Evolutionary conservation across 2,329 filamentous ascomycete species (phyloP).

Genomic region (Fusarium ramigenum): DNA sequence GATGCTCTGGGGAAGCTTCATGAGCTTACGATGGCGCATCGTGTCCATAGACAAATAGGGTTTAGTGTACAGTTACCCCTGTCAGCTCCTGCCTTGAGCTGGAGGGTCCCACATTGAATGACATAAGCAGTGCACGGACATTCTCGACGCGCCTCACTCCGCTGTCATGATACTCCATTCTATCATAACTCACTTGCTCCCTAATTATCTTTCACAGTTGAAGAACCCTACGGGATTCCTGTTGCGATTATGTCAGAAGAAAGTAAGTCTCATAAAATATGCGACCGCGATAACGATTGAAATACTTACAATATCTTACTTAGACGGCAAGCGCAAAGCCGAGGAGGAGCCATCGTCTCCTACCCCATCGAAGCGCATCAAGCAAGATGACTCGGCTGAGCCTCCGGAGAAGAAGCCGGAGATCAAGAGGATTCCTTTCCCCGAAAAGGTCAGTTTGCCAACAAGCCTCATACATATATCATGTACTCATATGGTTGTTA

Average conservation of each 20-base stretch:
- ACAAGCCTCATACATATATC: not conserved
- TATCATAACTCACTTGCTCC: slow-evolving; percentile 22
- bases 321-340: slow-evolving; percentile 77
- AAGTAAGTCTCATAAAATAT: slow-evolving; percentile 10
- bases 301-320: slow-evolving; percentile 2
- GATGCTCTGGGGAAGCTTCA: slow-evolving; percentile 42
- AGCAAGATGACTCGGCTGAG: slow-evolving; percentile 54
- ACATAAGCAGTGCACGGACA: slow-evolving; percentile 47
- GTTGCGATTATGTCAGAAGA: slow-evolving; percentile 40
- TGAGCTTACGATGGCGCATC: slow-evolving; percentile 46
- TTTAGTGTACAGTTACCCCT: slow-evolving; percentile 40
- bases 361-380: slow-evolving; percentile 71
- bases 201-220: slow-evolving; percentile 1
- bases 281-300: not conserved
- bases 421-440: slow-evolving; percentile 80
- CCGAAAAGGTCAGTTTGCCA: slow-evolving; percentile 75
- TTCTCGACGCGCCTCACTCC: slow-evolving; percentile 35
- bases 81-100: not conserved
- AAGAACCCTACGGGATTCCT: not conserved
- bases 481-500: not conserved
- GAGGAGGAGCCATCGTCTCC: slow-evolving; percentile 70
- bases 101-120: slow-evolving; percentile 8
- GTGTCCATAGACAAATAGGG: slow-evolving; percentile 48
- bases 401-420: slow-evolving; percentile 57
- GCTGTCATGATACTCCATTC: slow-evolving; percentile 35